A percentile compares a stretch with the other conserved stretches of the same genome.
These are phyloP conservation scores for Thielaviopsis euricoi DNA, from an alignment of 2,329 filamentous ascomycete species.

Conservation along the genomic window DNA sequence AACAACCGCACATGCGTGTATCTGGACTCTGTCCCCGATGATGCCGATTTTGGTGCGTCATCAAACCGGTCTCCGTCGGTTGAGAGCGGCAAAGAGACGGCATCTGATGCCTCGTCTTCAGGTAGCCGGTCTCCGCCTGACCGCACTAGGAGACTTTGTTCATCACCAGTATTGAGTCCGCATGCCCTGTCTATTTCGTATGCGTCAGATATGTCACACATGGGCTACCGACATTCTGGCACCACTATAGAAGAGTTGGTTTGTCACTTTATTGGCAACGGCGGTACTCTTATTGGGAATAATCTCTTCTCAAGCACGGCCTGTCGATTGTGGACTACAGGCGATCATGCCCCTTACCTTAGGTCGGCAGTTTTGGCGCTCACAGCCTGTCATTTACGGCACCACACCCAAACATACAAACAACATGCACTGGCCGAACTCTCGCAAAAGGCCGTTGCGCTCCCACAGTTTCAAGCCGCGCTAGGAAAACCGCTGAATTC, in stretches of 20 bases:
- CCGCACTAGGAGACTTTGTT: not conserved
- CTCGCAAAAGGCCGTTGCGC: conserved; percentile 15
- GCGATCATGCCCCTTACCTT: conserved; percentile 12
- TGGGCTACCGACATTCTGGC: conserved; percentile 3
- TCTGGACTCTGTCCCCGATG: not conserved
- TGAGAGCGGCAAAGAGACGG: not conserved
- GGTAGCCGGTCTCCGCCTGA: not conserved
- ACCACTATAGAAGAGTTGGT: conserved; percentile 9
- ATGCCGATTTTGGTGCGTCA: not conserved
- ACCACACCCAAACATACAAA: conserved; percentile 3
- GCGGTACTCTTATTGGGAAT: conserved; percentile 13
- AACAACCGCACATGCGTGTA: conserved; percentile 13
- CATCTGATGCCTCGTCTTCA: not conserved
- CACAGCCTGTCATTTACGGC: conserved; percentile 15
- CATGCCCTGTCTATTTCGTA: conserved; percentile 7
- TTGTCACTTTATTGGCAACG: conserved; percentile 6
- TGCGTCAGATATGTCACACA: conserved; percentile 2
- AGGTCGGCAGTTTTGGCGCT: conserved; percentile 15
- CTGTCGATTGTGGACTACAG: conserved; percentile 8
- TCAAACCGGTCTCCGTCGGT: not conserved
- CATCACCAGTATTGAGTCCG: not conserved
- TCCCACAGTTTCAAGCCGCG: conserved; percentile 14
- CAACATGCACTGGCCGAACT: conserved; percentile 14
- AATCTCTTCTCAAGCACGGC: conserved; percentile 11
- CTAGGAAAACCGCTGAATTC: conserved; percentile 13